These are phyloP conservation scores for Penicillium egyptiacum DNA, from an alignment of 495 filamentous ascomycete species.

Conservation along the genomic window DNA sequence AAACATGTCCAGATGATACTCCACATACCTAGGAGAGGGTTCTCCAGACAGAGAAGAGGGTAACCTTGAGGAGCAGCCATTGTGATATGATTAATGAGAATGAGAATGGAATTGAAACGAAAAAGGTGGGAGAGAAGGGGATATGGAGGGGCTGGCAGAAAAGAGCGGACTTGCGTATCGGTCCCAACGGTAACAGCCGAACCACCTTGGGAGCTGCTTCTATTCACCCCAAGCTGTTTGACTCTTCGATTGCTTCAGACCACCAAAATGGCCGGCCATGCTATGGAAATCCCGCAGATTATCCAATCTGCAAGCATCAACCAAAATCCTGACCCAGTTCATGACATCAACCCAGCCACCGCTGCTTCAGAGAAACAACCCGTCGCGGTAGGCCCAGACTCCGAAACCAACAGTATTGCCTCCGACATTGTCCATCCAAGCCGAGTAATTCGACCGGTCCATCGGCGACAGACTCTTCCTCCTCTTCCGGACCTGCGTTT, in stretches of 20 bases:
- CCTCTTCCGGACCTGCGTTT: conserved; percentile 92
- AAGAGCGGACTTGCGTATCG: conserved; percentile 22
- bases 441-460: conserved; percentile 53
- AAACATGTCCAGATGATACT: conserved; percentile 8
- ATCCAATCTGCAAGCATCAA: conserved; percentile 80
- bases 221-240: conserved; percentile 1
- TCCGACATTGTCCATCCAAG: conserved; percentile 51
- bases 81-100: conserved; percentile 25
- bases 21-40: conserved; percentile 84
- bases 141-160: conserved; percentile 32
- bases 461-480: conserved; percentile 61
- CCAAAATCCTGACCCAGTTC: conserved; percentile 60
- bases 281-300: conserved; percentile 66
- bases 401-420: conserved; percentile 43
- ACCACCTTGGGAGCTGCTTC: conserved; percentile 1
- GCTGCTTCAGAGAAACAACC: conserved; percentile 57
- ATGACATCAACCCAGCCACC: conserved; percentile 82
- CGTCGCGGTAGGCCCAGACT: conserved; percentile 50
- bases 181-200: conserved; percentile 10
- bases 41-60: conserved; percentile 87
- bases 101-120: conserved; percentile 14
- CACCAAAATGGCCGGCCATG: conserved; percentile 43
- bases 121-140: conserved; percentile 21
- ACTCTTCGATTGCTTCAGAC: background rate
- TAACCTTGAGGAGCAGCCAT: conserved; percentile 77